Evolutionary conservation across 768 basidiomycete genomes (phyloP).

Genomic region (Suillus americanus): DNA sequence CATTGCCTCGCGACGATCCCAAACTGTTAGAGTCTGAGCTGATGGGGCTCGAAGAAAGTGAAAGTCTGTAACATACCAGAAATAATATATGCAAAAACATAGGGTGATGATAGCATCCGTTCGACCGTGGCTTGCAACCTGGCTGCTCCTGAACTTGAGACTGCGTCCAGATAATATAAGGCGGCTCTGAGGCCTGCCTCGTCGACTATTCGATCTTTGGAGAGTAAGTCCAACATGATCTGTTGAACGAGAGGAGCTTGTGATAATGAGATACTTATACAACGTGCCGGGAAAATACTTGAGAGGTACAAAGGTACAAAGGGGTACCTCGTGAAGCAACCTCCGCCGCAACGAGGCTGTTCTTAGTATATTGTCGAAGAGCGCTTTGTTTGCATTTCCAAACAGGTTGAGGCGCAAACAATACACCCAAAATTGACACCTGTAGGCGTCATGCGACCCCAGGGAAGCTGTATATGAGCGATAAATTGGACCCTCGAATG

Average conservation of each 20-base stretch:
- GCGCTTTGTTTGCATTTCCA: not conserved
- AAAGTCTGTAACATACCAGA: slow-evolving; percentile 24
- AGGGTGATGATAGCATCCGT: slow-evolving; percentile 25
- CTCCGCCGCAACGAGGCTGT: not conserved
- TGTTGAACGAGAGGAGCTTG: not conserved
- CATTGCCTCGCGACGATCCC: slow-evolving; percentile 14
- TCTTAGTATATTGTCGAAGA: not conserved
- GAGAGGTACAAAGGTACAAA: not conserved
- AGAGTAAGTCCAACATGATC: not conserved
- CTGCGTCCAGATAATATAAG: slow-evolving; percentile 17
- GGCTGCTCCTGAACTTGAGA: slow-evolving; percentile 24
- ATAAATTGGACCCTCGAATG: not conserved
- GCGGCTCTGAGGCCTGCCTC: slow-evolving; percentile 19
- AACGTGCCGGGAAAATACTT: not conserved
- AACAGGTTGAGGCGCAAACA: not conserved
- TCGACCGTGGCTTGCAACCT: slow-evolving; percentile 25
- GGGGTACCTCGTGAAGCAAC: not conserved
- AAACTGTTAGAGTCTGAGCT: slow-evolving; percentile 14
- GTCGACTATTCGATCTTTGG: slow-evolving; percentile 14
- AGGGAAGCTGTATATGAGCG: not conserved
- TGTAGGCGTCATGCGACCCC: not conserved
- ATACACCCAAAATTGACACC: not conserved
- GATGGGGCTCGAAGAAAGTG: not conserved
- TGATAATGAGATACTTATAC: not conserved
- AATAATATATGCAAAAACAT: slow-evolving; percentile 30